phyloP scores from a whole-genome alignment of 148 eudicot genomes.

The Rhododendron ferrugineum region DNA sequence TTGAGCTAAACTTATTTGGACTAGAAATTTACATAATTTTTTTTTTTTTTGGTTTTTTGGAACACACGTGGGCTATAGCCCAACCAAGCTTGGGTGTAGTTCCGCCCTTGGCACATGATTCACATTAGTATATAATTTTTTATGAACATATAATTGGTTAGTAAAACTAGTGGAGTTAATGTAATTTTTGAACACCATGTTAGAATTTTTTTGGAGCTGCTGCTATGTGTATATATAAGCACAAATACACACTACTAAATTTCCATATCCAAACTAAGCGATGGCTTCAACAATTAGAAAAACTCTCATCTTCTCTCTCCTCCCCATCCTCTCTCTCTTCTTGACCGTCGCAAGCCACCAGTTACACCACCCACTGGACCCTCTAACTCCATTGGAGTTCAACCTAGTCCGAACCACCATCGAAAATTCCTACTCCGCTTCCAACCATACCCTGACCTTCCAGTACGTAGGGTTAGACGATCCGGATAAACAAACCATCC shows the following conservation, averaged over 20 bases:
- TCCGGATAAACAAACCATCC: slow-evolving; percentile 25
- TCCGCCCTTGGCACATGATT: too few relatives aligned
- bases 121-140: too few relatives aligned
- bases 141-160: too few relatives aligned
- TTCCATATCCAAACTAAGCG: not conserved
- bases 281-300: not conserved
- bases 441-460: slow-evolving; percentile 22
- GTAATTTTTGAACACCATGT: too few relatives aligned
- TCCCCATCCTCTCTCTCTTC: not conserved
- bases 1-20: too few relatives aligned
- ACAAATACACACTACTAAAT: not conserved
- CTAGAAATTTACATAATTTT: too few relatives aligned
- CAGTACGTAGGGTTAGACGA: slow-evolving; percentile 51
- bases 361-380: slow-evolving; percentile 33
- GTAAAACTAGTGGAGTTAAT: too few relatives aligned
- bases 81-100: too few relatives aligned
- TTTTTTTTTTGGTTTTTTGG: too few relatives aligned
- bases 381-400: slow-evolving; percentile 40
- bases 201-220: too few relatives aligned
- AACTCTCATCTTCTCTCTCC: not conserved
- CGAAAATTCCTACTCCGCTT: not conserved
- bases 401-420: slow-evolving; percentile 28
- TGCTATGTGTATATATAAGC: not conserved
- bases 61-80: too few relatives aligned
- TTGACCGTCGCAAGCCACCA: not conserved